Evolutionary conservation across 257 asterid genomes (phyloP).

Genomic region (Capsicum pubescens): DNA sequence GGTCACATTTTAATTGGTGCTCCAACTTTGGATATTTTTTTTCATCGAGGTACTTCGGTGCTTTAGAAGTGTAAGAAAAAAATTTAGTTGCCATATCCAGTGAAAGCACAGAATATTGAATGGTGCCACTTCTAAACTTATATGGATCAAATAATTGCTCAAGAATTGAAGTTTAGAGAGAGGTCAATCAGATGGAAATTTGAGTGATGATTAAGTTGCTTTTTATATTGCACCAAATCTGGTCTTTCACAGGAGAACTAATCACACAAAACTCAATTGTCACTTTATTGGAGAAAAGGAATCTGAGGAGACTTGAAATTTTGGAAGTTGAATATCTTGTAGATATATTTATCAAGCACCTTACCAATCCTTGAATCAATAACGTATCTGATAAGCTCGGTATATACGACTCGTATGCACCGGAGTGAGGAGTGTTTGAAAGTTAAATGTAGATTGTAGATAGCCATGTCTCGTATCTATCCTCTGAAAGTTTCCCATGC

Average conservation of each 20-base stretch:
- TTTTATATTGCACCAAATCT: not conserved
- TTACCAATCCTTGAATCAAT: not conserved
- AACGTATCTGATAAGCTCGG: not conserved
- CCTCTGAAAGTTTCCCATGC: not conserved
- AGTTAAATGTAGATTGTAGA: not conserved
- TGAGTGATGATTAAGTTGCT: not conserved
- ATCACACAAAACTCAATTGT: not conserved
- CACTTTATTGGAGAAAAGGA: not conserved
- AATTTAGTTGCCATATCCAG: not conserved
- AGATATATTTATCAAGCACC: not conserved
- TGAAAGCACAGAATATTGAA: not conserved
- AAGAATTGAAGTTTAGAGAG: not conserved
- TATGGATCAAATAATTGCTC: not conserved
- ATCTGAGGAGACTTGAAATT: not conserved
- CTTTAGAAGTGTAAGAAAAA: not conserved
- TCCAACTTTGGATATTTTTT: not conserved
- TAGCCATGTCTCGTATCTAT: not conserved
- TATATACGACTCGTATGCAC: not conserved
- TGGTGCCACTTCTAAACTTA: not conserved
- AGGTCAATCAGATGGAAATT: not conserved
- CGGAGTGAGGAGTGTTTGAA: not conserved
- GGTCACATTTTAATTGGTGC: not conserved
- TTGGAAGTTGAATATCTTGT: not conserved
- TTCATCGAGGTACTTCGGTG: not conserved
- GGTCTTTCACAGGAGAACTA: not conserved